Evolutionary conservation across 305 asterid species (phyloP), one percentile per base, ranked within the genome.

Genomic region (Rubia tinctorum): DNA sequence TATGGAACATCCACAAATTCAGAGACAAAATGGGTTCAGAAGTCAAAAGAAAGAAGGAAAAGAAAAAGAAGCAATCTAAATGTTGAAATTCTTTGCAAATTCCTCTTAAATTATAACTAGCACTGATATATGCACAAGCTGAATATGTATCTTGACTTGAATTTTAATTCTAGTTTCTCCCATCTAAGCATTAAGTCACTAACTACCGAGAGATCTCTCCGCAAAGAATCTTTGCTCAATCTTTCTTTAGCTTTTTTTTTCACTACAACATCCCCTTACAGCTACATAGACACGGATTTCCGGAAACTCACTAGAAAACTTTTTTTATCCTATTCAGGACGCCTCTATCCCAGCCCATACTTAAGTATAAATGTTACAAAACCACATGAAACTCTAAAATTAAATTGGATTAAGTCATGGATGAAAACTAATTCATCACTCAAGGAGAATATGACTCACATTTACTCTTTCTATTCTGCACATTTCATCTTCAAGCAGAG

Each of bases 401-500:
- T 34, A 6, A 40, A n/a, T 55, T 13, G 30, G 8, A 7, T 9
- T 14, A 63, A 61, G 14, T 59, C n/a, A 34, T 43, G 40, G n/a
- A 49, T 49, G 49, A 78, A 25, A 40, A 20, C 47, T 64, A 7
- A 18, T 8, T 10, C 37, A 68, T 14, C n/a, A 11, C 1, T n/a
- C 20, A 27, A 17, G 55, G 55, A 71, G 25, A 65, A 45, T 40
- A 63, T 45, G 15, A 37, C 97, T 83, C 88, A 95, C 99, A 68
- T 95, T 95, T 64, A 95, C 97, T 90, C 99, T 81, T 86, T 95
- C 99, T 15, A 92, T 87, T 88, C 99, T 92, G 70, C 97, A 86
- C 99, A 95, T 95, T 84, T 95, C 99, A 76, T 95, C 99, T 80
- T 95, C 98, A 39, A 95, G 95, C 83, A 95, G 87, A 39, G 99